Evolutionary conservation across 2,329 filamentous ascomycete genomes (phyloP), one percentile per base, ranked within the genome.

Genomic region (Aspergillus proliferans): DNA sequence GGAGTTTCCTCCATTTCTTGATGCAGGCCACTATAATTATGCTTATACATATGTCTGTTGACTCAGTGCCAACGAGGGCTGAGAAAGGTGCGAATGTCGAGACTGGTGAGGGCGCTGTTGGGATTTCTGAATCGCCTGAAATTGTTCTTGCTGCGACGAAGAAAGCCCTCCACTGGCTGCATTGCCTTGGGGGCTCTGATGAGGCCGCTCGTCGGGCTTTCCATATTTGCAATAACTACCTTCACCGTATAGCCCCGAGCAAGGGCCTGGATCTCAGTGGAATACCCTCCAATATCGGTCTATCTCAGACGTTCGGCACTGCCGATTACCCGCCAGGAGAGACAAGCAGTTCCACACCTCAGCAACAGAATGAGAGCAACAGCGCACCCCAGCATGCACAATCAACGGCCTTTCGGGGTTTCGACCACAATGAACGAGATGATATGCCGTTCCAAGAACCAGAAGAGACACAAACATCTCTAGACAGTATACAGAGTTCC

Each of bases 21-120:
- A 69, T 73, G 54, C 71, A 73, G 48, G 63, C 70, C 2, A 59
- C 59, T 0, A 68, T 64, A 8, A 58, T 74, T 14, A 55, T 74
- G 18, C 59, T 73, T 38, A 64, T 70, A 12, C 62, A 71, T 48
- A 55, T 71, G 7, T 12, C 34, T 15, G 34, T 38, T 12, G 12
- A 9, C 15, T 7, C 34, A n/a, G 34, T 38, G n/a, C 34, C 34
- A 7, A n/a, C n/a, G 34, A 38, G 15, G 15, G 15, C 34, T 7
- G 34, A n/a, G 34, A 12, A 38, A 2, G 34, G 34, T 15, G 15
- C 7, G 14, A 22, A 22, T 3, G 34, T 6, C 7, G 34, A 38
- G 15, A n/a, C 12, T 38, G 34, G 7, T 38, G 14, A 18, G n/a
- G 34, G 12, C 12, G 34, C 34, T 38, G 21, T 22, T 22, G 21